Conservation (phyloP, 1,139 yeast genomes). For the Groenewaldozyma sp. region DNA sequence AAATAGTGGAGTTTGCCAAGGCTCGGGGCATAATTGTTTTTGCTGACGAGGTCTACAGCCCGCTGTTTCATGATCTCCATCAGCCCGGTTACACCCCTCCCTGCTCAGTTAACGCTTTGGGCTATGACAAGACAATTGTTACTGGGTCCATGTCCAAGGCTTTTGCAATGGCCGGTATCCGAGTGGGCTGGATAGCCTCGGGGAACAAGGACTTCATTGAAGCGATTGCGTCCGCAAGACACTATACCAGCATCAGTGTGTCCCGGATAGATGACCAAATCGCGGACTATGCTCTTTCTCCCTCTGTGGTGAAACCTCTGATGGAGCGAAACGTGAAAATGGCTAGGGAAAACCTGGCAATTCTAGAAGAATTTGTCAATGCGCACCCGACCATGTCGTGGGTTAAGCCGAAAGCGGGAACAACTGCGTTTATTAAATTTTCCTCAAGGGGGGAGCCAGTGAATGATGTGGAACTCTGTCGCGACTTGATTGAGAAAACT, state of each 20-base stretch:
- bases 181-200: conserved; percentile 47
- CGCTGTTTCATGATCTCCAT: conserved; percentile 41
- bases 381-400: too few species aligned
- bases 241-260: conserved; percentile 46
- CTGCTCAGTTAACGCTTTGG: conserved; percentile 36
- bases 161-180: conserved; percentile 45
- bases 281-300: too few species aligned
- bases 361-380: too few species aligned
- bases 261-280: conserved; percentile 42
- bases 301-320: too few species aligned
- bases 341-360: too few species aligned
- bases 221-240: conserved; percentile 37
- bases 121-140: conserved; percentile 39
- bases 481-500: too few species aligned
- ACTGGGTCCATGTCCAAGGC: conserved; percentile 50
- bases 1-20: conserved; percentile 36
- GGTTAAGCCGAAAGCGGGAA: conserved; percentile 38
- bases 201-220: conserved; percentile 28
- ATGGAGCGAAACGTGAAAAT: too few species aligned
- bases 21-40: conserved; percentile 32
- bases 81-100: too few species aligned
- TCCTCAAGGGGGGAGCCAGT: too few species aligned
- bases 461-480: background rate
- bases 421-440: too few species aligned
- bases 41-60: conserved; percentile 51